These are phyloP conservation scores for Pichia eremophila DNA, from an alignment of 805 yeast genomes.

Conservation along the genomic window DNA sequence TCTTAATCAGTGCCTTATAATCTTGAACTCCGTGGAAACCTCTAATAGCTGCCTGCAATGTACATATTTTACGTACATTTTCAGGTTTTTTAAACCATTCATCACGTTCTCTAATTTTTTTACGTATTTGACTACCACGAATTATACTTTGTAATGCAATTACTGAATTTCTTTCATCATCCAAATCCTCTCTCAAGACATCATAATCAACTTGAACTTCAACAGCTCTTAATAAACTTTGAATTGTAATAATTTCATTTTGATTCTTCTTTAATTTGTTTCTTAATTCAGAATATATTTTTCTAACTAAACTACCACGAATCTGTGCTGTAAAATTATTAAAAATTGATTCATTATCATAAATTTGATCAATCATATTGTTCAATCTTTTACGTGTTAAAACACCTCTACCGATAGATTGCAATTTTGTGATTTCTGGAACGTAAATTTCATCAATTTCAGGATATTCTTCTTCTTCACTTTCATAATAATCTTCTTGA, in stretches of 20 bases:
- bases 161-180: constrained; percentile 32
- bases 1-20: constrained; percentile 59
- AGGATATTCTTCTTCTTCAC: not conserved
- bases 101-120: constrained; percentile 24
- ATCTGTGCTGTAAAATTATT: constrained; percentile 33
- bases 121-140: constrained; percentile 40
- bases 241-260: constrained; percentile 35
- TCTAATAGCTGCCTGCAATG: constrained; percentile 66
- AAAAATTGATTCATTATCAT: constrained; percentile 30
- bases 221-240: constrained; percentile 56
- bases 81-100: constrained; percentile 39
- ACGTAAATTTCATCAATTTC: not conserved
- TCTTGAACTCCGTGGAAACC: constrained; percentile 62
- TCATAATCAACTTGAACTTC: constrained; percentile 49
- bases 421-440: constrained; percentile 32
- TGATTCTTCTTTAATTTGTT: constrained; percentile 13
- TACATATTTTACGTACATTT: constrained; percentile 52
- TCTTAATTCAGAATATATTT: constrained; percentile 14
- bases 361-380: constrained; percentile 32
- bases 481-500: constrained; percentile 5
- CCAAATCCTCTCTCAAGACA: constrained; percentile 42
- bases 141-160: constrained; percentile 43
- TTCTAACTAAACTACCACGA: constrained; percentile 34
- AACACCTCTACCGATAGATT: constrained; percentile 62
- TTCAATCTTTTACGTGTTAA: constrained; percentile 41